Evolutionary conservation across 78 protist genomes (phyloP).

Genomic region (Mantamonas sphyraenae): DNA sequence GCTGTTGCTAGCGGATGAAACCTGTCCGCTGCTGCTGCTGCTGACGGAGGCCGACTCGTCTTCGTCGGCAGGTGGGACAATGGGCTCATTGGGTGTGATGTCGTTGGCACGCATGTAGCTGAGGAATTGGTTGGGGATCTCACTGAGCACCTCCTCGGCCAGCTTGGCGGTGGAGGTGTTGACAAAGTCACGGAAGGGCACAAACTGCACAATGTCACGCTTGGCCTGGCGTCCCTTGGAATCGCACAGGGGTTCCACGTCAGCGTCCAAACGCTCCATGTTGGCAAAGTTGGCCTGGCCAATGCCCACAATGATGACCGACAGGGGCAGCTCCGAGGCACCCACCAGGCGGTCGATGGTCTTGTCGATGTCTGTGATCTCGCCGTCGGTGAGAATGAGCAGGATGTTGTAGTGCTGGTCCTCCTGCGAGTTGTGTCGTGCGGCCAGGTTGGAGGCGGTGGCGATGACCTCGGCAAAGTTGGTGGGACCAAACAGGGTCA

Average conservation of each 20-base stretch:
- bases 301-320: conserved; percentile 72
- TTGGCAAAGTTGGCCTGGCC: conserved; percentile 52
- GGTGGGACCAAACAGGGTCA: conserved; percentile 39
- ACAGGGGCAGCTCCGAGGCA: conserved; percentile 39
- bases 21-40: too few relatives aligned
- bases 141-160: not conserved
- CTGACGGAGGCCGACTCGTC: too few relatives aligned
- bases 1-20: too few relatives aligned
- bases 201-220: conserved; percentile 71
- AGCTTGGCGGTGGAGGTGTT: too few relatives aligned
- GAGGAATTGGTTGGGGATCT: conserved; percentile 6
- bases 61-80: too few relatives aligned
- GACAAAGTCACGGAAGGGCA: conserved; percentile 37
- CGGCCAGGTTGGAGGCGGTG: too few relatives aligned
- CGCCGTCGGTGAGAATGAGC: conserved; percentile 68
- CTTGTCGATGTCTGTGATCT: conserved; percentile 58
- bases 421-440: too few relatives aligned
- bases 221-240: not conserved
- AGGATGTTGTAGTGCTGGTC: conserved; percentile 45
- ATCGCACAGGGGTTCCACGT: conserved; percentile 9
- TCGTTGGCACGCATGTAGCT: not conserved
- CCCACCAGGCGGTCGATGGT: conserved; percentile 21
- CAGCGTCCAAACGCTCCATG: conserved; percentile 71
- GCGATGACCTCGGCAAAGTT: conserved; percentile 37
- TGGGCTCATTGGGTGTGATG: conserved; percentile 9